phyloP scores from a whole-genome alignment of 768 basidiomycete genomes.

The Naganishia vaughanmartiniae region DNA sequence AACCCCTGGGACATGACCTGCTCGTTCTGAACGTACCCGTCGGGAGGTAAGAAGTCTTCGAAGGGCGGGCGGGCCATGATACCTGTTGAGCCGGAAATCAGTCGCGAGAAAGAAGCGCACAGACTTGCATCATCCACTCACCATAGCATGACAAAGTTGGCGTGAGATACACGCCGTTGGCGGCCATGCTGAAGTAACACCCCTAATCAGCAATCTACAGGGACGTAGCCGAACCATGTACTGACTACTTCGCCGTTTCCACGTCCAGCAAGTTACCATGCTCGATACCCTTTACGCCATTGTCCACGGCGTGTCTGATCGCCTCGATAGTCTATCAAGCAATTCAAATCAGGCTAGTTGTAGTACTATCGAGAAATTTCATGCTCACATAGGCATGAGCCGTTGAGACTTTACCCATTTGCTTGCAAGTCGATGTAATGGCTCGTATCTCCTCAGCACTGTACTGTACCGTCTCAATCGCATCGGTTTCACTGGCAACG shows the following conservation, averaged over 20 bases:
- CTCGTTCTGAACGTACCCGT: slow-evolving; percentile 54
- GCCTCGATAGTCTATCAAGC: slow-evolving; percentile 53
- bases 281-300: slow-evolving; percentile 57
- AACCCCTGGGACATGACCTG: slow-evolving; percentile 56
- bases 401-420: slow-evolving; percentile 54
- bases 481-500: slow-evolving; percentile 56
- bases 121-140: neutral
- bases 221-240: too few species aligned
- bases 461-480: slow-evolving; percentile 56
- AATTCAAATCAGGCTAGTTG: neutral
- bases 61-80: slow-evolving; percentile 56
- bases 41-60: slow-evolving; percentile 54
- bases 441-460: slow-evolving; percentile 56
- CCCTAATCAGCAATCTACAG: neutral
- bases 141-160: slow-evolving; percentile 57
- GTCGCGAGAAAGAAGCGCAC: neutral
- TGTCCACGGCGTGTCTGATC: slow-evolving; percentile 56
- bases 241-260: slow-evolving; percentile 53
- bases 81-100: neutral
- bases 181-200: slow-evolving; percentile 51
- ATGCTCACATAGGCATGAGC: slow-evolving; percentile 52
- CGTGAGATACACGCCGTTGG: slow-evolving; percentile 55
- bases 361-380: slow-evolving; percentile 27
- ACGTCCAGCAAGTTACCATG: slow-evolving; percentile 57
- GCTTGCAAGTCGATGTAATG: slow-evolving; percentile 54